Percentiles rank a stretch among this genome's conserved stretches.
These are phyloP conservation scores for Mycena venus DNA, from an alignment of 768 basidiomycete genomes.

Conservation along the genomic window DNA sequence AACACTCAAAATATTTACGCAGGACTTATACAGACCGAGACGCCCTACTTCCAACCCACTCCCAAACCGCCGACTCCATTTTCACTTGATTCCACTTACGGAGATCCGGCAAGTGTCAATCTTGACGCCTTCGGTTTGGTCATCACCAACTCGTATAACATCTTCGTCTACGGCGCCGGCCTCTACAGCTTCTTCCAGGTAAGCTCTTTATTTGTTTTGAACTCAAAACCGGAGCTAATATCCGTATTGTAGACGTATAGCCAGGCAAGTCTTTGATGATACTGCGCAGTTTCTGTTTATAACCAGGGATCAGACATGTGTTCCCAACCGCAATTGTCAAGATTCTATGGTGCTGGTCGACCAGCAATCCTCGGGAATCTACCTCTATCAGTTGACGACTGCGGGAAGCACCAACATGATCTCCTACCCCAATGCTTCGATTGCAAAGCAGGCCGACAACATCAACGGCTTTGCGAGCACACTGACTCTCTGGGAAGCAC, in stretches of 20 bases:
- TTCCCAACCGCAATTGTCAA: conserved; percentile 14
- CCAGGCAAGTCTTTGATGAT: background rate
- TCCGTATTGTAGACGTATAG: background rate
- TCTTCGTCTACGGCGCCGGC: conserved; percentile 65
- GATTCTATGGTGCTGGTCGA: conserved; percentile 45
- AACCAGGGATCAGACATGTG: conserved; percentile 7
- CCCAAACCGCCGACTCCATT: conserved; percentile 61
- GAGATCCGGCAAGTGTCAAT: conserved; percentile 44
- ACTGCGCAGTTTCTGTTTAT: background rate
- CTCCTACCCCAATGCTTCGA: conserved; percentile 47
- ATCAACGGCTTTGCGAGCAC: conserved; percentile 61
- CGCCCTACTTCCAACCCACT: conserved; percentile 64
- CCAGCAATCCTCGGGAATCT: conserved; percentile 51
- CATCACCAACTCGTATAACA: conserved; percentile 54
- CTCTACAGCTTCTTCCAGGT: conserved; percentile 70
- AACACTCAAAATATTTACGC: conserved; percentile 63
- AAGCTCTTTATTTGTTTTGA: conserved; percentile 41
- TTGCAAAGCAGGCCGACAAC: conserved; percentile 54
- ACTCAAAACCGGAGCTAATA: background rate
- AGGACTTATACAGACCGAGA: conserved; percentile 67
- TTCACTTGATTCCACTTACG: conserved; percentile 44
- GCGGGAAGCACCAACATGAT: conserved; percentile 59
- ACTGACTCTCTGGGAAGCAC: conserved; percentile 47
- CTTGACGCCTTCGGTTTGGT: conserved; percentile 56
- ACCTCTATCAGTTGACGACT: conserved; percentile 63